A percentile compares a stretch with the other conserved stretches of the same genome.
Evolutionary conservation across 495 filamentous ascomycete species (phyloP).

Genomic region (Rhypophila decipiens): DNA sequence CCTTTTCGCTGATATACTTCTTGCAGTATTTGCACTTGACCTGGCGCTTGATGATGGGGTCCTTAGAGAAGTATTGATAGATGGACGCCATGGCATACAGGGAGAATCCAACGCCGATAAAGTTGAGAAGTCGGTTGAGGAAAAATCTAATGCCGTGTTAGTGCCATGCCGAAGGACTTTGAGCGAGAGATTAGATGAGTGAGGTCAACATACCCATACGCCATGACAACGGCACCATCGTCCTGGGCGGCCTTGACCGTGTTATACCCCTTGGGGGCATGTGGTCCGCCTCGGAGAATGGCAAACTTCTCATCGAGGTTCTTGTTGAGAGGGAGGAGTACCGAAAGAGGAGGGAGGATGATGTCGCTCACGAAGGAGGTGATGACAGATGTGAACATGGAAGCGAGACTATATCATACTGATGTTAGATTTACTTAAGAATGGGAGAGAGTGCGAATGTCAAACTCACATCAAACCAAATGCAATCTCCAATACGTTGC

Average conservation of each 20-base stretch:
- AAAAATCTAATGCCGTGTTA: constrained; percentile 51
- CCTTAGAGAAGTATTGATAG: constrained; percentile 55
- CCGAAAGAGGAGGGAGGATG: constrained; percentile 59
- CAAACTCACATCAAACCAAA: constrained; percentile 61
- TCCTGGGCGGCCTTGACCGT: constrained; percentile 59
- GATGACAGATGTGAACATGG: constrained; percentile 66
- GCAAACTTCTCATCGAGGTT: constrained; percentile 76
- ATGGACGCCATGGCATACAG: constrained; percentile 61
- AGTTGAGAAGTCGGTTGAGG: constrained; percentile 59
- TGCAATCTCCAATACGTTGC: constrained; percentile 71
- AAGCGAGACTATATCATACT: constrained; percentile 48
- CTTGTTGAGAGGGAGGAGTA: constrained; percentile 60
- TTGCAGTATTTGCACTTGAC: constrained; percentile 68
- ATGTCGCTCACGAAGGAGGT: constrained; percentile 69
- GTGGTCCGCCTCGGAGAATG: constrained; percentile 50
- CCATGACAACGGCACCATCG: constrained; percentile 66
- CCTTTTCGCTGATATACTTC: constrained; percentile 60
- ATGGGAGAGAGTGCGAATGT: neutral
- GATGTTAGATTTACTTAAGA: neutral
- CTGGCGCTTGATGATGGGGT: constrained; percentile 64
- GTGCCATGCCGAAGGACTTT: neutral
- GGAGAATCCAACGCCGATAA: constrained; percentile 57
- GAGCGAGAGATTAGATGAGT: neutral
- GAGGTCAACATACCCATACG: constrained; percentile 51
- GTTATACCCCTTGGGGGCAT: constrained; percentile 55